Conservation (phyloP, 345 rosid genomes). For the Eucalyptus victrix region DNA sequence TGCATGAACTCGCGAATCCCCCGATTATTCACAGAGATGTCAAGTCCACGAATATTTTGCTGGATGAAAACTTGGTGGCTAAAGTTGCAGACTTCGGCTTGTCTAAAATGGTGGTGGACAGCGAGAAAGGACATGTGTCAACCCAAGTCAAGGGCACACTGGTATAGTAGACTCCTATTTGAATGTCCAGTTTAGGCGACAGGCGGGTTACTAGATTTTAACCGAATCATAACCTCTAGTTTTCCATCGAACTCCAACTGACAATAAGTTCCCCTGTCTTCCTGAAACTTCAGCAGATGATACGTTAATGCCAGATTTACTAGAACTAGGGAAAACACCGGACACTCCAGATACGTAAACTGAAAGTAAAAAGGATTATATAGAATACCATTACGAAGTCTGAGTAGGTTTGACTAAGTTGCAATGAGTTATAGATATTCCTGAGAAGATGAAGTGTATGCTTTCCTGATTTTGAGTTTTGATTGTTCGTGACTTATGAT, state of each 20-base stretch:
- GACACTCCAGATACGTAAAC: background rate
- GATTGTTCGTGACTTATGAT: background rate
- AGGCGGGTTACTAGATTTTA: background rate
- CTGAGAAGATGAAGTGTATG: background rate
- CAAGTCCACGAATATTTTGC: slow-evolving; percentile 10
- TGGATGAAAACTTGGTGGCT: slow-evolving; percentile 6
- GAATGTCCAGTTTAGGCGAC: background rate
- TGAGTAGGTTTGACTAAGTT: background rate
- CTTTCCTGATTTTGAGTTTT: background rate
- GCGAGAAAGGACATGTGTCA: slow-evolving; percentile 5
- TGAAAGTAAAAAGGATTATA: background rate
- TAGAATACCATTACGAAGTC: background rate
- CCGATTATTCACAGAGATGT: slow-evolving; percentile 20
- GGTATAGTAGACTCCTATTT: background rate
- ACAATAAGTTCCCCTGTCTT: background rate
- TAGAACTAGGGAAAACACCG: background rate
- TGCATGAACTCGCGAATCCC: slow-evolving; percentile 17
- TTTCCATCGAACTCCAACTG: background rate
- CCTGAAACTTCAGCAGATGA: background rate
- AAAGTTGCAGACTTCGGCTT: slow-evolving; percentile 20
- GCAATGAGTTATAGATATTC: background rate
- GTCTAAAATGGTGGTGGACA: slow-evolving; percentile 1
- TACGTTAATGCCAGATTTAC: background rate
- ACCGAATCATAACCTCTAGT: background rate
- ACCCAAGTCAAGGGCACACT: slow-evolving; percentile 14